Evolutionary conservation across 2,329 filamentous ascomycete species (phyloP).

Genomic region (Penicillium sp.): DNA sequence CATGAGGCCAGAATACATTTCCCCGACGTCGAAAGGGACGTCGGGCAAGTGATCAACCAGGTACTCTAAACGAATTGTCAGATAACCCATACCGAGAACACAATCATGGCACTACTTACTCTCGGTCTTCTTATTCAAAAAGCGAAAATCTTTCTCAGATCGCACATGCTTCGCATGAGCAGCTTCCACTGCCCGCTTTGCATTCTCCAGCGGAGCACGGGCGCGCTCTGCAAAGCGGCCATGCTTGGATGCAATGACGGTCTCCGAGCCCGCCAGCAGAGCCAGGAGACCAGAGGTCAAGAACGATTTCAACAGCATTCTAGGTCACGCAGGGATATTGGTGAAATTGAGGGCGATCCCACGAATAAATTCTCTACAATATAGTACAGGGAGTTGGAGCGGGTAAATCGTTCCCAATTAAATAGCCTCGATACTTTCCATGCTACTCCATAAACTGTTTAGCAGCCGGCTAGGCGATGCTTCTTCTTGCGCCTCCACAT

Average conservation of each 20-base stretch:
- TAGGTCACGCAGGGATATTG: neutral
- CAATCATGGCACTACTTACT: constrained; percentile 19
- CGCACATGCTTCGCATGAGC: constrained; percentile 14
- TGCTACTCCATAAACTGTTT: constrained; percentile 5
- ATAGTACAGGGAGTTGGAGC: neutral
- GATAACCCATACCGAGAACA: neutral
- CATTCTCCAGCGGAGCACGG: constrained; percentile 28
- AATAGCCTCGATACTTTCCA: constrained; percentile 10
- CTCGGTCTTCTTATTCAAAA: constrained; percentile 30
- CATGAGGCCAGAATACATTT: constrained; percentile 55
- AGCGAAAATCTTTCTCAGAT: constrained; percentile 30
- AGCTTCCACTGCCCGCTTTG: constrained; percentile 21
- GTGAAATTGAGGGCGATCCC: neutral
- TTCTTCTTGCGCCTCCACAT: constrained; percentile 14
- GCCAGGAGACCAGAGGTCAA: constrained; percentile 29
- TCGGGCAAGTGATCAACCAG: constrained; percentile 71
- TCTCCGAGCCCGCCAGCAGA: constrained; percentile 25
- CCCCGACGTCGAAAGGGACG: constrained; percentile 68
- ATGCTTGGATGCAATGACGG: constrained; percentile 25
- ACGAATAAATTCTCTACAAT: neutral
- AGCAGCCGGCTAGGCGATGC: constrained; percentile 5
- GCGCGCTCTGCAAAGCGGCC: constrained; percentile 31
- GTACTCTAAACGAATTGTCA: constrained; percentile 48
- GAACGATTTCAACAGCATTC: constrained; percentile 33
- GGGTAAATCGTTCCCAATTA: neutral